These are phyloP conservation scores for Talinum fruticosum DNA, from an alignment of 148 eudicot genomes.

Conservation along the genomic window DNA sequence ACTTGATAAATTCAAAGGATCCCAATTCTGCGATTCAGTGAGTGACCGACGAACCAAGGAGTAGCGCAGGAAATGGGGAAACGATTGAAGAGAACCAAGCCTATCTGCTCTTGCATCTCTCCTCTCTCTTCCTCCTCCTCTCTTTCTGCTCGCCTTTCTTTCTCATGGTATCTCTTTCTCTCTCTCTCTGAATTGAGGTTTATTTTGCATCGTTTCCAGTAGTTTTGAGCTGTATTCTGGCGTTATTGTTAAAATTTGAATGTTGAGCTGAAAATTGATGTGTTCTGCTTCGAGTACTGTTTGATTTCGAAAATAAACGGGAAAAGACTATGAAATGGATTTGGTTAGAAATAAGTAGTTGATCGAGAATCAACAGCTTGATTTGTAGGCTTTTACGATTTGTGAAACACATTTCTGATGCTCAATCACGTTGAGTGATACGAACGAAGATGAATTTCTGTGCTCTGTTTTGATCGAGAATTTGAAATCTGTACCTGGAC, in stretches of 20 bases:
- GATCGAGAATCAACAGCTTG: too few species aligned
- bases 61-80: conserved; percentile 54
- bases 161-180: conserved; percentile 56
- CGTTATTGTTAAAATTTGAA: background rate
- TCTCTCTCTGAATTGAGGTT: conserved; percentile 22
- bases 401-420: background rate
- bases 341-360: background rate
- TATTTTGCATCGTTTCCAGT: background rate
- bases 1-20: background rate
- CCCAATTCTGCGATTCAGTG: background rate
- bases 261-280: background rate
- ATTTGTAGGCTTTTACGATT: background rate
- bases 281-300: background rate
- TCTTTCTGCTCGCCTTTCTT: conserved; percentile 42
- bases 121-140: conserved; percentile 44
- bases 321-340: background rate
- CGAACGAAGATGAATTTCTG: background rate
- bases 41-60: background rate
- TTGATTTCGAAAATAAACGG: background rate
- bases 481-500: background rate
- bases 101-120: conserved; percentile 68
- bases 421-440: background rate
- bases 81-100: conserved; percentile 48
- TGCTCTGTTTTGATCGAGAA: conserved; percentile 12
- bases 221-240: background rate